Evolutionary conservation across 345 rosid genomes (phyloP), one percentile per base, ranked within the genome.

Genomic region (Moricandia moricandioides): DNA sequence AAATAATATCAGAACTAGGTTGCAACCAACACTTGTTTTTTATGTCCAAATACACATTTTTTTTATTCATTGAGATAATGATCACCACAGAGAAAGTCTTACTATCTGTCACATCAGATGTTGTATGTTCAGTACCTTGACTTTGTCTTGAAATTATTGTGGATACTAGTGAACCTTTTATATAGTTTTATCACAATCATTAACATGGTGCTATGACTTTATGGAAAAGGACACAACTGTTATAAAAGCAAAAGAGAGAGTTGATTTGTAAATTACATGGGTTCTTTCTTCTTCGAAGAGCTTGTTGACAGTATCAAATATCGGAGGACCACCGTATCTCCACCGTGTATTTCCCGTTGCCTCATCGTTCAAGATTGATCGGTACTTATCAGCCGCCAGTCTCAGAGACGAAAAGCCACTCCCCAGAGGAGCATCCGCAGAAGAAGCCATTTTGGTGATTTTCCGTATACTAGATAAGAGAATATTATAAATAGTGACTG

Each of bases 271-370:
- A 43, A 0, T 72, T 78, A 85, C 89, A 85, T 83, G 81, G n/a
- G 88, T 89, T 76, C 90, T 78, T 79, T 86, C 95, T 76, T 85
- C 78, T 74, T 89, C 95, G 34, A 86, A 86, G 72, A 89, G 97
- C 59, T 71, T 81, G 72, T 91, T 91, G 1, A 86, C 89, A 11
- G 52, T 52, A 35, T 87, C 87, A 34, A 82, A 91, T 0, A 73
- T 65, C 0, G 95, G 96, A 83, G 97, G 90, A 12, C 80, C 84
- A 8, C 90, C 95, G 69, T 85, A 76, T 63, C 96, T 80, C 97
- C 96, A 91, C 18, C 65, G 84, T 18, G 79, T 82, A 51, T 67
- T 64, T 27, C 82, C 86, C n/a, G 76, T 69, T 21, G 77, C 80
- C 17, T 83, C 85, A 31, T 81, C 88, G 47, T 82, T 51, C 78